A percentile compares a stretch with the other conserved stretches of the same genome.
Conservation (phyloP, 305 asterid genomes). For the Caryopteris hybrid region DNA sequence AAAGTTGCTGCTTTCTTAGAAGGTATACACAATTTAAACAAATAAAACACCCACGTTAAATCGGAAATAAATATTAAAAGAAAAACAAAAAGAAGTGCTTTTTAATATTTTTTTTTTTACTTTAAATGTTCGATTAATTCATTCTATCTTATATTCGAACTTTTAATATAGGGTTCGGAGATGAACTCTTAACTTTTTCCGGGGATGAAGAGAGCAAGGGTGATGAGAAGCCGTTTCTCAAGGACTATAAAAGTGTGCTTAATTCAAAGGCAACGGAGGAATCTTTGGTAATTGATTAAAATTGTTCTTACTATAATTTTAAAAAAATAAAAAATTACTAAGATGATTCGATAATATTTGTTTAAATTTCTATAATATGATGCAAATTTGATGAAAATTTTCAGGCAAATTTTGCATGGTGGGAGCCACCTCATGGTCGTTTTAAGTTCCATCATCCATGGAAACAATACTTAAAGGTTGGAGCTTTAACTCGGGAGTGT, state of each 20-base stretch:
- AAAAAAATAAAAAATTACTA: too few species aligned
- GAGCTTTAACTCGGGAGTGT: conserved; percentile 55
- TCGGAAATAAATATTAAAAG: neutral
- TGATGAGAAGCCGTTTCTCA: conserved; percentile 34
- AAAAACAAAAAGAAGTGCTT: neutral
- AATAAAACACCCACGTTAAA: neutral
- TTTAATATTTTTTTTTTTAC: neutral
- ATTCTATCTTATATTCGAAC: neutral
- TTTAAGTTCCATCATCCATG: conserved; percentile 67
- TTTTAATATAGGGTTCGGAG: conserved; percentile 42
- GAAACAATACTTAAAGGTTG: conserved; percentile 67
- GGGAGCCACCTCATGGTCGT: conserved; percentile 77
- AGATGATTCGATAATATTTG: neutral
- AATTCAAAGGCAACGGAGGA: conserved; percentile 63
- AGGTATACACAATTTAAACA: conserved; percentile 47
- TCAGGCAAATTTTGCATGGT: conserved; percentile 83
- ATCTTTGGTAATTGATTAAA: conserved; percentile 52
- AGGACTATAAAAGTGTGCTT: conserved; percentile 45
- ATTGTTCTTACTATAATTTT: too few species aligned
- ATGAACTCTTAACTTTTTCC: conserved; percentile 20
- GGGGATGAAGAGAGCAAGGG: conserved; percentile 23
- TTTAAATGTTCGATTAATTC: neutral
- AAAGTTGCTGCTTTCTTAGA: conserved; percentile 53
- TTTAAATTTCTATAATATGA: neutral
- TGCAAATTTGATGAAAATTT: neutral